Conservation (phyloP, 1,139 yeast genomes). For the Kluyveromyces marxianus region DNA sequence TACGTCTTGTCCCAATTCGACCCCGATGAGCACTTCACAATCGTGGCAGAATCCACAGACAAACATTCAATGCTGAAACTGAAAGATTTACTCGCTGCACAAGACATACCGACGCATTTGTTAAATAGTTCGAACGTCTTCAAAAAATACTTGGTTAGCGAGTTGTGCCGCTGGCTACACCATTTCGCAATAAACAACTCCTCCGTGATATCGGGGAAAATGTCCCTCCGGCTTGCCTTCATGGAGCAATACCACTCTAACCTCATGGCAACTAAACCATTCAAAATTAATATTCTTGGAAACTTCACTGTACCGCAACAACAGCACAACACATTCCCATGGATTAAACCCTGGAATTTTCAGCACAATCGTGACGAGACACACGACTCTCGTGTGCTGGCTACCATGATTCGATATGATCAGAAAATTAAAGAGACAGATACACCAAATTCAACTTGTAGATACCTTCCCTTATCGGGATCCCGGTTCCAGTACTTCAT, state of each 20-base stretch:
- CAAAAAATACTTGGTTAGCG: slow-evolving; percentile 19
- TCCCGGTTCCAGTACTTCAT: slow-evolving; percentile 74
- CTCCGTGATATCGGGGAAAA: slow-evolving; percentile 9
- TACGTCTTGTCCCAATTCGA: slow-evolving; percentile 17
- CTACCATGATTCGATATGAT: slow-evolving; percentile 36
- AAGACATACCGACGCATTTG: slow-evolving; percentile 19
- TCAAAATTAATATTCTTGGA: slow-evolving; percentile 23
- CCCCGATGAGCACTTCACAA: slow-evolving; percentile 16
- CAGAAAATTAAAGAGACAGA: slow-evolving; percentile 36
- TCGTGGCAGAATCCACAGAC: slow-evolving; percentile 18
- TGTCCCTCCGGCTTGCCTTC: slow-evolving; percentile 20
- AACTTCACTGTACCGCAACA: slow-evolving; percentile 22
- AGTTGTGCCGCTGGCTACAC: slow-evolving; percentile 22
- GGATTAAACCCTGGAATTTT: slow-evolving; percentile 27
- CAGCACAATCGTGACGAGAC: slow-evolving; percentile 17
- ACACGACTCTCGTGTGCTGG: slow-evolving; percentile 33
- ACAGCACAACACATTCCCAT: slow-evolving; percentile 16
- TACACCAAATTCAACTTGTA: slow-evolving; percentile 17
- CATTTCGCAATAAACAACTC: slow-evolving; percentile 10
- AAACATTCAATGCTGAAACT: slow-evolving; percentile 15
- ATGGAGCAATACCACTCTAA: slow-evolving; percentile 22
- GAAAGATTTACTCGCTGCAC: slow-evolving; percentile 14
- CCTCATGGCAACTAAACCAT: slow-evolving; percentile 13
- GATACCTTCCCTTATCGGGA: slow-evolving; percentile 42
- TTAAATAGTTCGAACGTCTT: slow-evolving; percentile 19